Percentiles rank a stretch among this genome's conserved stretches.
These are phyloP conservation scores for Chrysoporthe deuterocubensis DNA, from an alignment of 2,329 filamentous ascomycete genomes.

Conservation along the genomic window DNA sequence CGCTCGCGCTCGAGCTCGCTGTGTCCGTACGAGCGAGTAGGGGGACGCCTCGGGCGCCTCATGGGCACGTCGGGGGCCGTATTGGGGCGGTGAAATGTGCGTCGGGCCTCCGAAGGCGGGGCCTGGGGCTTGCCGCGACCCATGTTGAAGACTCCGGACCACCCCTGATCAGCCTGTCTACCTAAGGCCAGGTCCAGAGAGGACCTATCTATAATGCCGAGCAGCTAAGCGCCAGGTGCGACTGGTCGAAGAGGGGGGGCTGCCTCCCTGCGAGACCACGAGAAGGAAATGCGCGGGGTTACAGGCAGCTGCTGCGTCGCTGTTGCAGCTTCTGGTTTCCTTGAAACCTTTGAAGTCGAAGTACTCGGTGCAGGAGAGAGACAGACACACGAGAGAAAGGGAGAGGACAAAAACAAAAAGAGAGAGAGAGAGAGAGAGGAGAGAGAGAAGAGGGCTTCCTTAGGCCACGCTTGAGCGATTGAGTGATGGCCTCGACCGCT, in stretches of 20 bases:
- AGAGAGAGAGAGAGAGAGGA: background rate
- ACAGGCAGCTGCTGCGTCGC: background rate
- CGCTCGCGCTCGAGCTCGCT: background rate
- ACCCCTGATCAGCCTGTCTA: no score
- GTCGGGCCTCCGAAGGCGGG: background rate
- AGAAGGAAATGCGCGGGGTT: background rate
- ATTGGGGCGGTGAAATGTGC: background rate
- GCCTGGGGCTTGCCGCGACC: background rate
- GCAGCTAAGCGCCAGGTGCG: background rate
- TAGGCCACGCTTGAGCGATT: background rate
- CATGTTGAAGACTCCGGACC: background rate
- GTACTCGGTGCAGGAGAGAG: background rate
- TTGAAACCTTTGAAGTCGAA: background rate
- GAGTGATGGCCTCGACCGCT: background rate
- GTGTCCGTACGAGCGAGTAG: background rate
- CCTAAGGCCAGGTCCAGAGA: background rate
- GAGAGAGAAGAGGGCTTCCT: background rate
- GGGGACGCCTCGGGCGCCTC: background rate
- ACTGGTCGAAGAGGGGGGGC: no score
- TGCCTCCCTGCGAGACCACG: background rate
- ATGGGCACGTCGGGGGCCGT: background rate
- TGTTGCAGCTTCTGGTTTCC: background rate
- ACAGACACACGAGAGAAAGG: background rate
- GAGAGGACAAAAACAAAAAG: no score
- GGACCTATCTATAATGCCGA: background rate